These are phyloP conservation scores for Thuja plicata DNA, from an alignment of 83 land plant genomes.

Conservation along the genomic window DNA sequence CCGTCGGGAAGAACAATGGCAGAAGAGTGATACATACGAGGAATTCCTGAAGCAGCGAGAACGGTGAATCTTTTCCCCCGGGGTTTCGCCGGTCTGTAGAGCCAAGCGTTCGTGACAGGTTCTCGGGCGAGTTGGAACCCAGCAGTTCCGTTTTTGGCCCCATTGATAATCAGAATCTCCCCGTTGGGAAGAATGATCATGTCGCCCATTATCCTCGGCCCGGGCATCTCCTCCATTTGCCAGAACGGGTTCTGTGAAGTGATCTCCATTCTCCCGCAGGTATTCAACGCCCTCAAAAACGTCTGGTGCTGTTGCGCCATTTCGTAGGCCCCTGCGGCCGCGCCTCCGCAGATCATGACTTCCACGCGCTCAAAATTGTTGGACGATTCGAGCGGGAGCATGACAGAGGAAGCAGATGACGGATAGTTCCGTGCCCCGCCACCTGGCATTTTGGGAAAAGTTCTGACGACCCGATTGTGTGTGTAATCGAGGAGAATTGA, in stretches of 20 bases:
- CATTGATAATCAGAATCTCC: slow-evolving; percentile 61
- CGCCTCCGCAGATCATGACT: slow-evolving; percentile 75
- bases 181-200: slow-evolving; percentile 63
- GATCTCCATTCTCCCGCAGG: slow-evolving; percentile 49
- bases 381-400: slow-evolving; percentile 47
- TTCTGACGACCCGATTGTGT: slow-evolving; percentile 32
- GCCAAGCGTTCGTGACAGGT: slow-evolving; percentile 12
- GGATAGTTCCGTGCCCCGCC: slow-evolving; percentile 65
- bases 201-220: slow-evolving; percentile 47
- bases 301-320: background rate
- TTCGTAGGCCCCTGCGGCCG: slow-evolving; percentile 25
- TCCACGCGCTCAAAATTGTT: slow-evolving; percentile 29
- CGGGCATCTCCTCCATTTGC: slow-evolving; percentile 74
- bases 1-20: slow-evolving; percentile 64
- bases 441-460: slow-evolving; percentile 49
- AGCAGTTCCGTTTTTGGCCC: slow-evolving; percentile 52
- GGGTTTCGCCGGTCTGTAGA: slow-evolving; percentile 13
- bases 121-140: slow-evolving; percentile 41
- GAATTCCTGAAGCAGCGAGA: slow-evolving; percentile 35
- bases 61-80: slow-evolving; percentile 33
- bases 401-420: slow-evolving; percentile 59
- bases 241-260: slow-evolving; percentile 35
- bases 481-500: slow-evolving; percentile 61
- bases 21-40: slow-evolving; percentile 71
- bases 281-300: background rate